A percentile compares a stretch with the other conserved stretches of the same genome.
phyloP scores from a whole-genome alignment of 371 early-diverging fungal genomes.

The Dentiscutata heterogama region DNA sequence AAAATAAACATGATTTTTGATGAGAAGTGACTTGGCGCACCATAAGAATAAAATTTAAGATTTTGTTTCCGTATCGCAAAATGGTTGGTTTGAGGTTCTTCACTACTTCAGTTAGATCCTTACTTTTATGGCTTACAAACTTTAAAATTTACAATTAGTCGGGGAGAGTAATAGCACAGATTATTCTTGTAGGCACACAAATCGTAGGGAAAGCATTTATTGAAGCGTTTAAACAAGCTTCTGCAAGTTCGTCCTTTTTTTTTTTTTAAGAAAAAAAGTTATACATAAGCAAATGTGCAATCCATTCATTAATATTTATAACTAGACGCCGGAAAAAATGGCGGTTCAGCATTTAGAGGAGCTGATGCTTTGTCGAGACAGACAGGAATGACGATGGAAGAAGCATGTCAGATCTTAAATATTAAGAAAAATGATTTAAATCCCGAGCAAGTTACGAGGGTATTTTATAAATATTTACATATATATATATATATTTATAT shows the following conservation, averaged over 20 bases:
- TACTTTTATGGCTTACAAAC: too few relatives aligned
- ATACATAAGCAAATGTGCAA: neutral
- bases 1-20: too few relatives aligned
- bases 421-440: conserved; percentile 69
- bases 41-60: neutral
- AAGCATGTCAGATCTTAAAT: conserved; percentile 93
- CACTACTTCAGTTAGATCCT: too few relatives aligned
- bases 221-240: conserved; percentile 94
- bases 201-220: conserved; percentile 94
- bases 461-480: conserved; percentile 55
- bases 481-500: too few relatives aligned
- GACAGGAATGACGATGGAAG: conserved; percentile 91
- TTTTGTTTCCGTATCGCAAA: too few relatives aligned
- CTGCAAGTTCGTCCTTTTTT: conserved; percentile 78
- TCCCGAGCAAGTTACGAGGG: conserved; percentile 70
- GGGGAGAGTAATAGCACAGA: conserved; percentile 83
- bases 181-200: conserved; percentile 85
- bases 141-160: conserved; percentile 45
- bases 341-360: conserved; percentile 64
- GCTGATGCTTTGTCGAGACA: conserved; percentile 82
- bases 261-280: neutral
- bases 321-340: conserved; percentile 65
- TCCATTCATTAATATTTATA: neutral
- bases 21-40: too few relatives aligned
- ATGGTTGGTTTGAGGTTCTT: too few relatives aligned